A percentile compares a stretch with the other conserved stretches of the same genome.
Conservation (phyloP, 2,329 filamentous ascomycete genomes). For the Lachnum nothofagi region DNA sequence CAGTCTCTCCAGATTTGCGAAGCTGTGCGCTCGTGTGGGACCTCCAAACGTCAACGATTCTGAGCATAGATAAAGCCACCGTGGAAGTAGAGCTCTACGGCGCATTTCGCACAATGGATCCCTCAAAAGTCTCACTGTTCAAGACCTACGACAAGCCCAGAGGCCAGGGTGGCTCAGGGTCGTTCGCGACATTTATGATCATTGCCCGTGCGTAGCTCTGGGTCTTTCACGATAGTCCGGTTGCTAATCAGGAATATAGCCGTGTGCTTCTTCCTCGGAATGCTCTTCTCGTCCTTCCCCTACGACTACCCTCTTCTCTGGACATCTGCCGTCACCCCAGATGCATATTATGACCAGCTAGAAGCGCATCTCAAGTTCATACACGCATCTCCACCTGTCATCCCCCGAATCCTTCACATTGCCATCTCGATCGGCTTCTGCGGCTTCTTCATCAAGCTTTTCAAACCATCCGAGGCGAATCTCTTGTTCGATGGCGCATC, state of each 20-base stretch:
- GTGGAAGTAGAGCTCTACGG: background rate
- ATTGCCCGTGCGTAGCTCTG: slow-evolving; percentile 69
- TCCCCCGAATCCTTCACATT: slow-evolving; percentile 90
- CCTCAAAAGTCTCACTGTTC: slow-evolving; percentile 30
- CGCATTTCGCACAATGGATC: slow-evolving; percentile 25
- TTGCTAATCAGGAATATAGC: slow-evolving; percentile 43
- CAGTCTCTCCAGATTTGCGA: too few species aligned
- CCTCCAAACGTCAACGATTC: too few species aligned
- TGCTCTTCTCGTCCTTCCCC: slow-evolving; percentile 92
- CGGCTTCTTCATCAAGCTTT: slow-evolving; percentile 90
- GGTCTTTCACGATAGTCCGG: slow-evolving; percentile 10
- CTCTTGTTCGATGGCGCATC: slow-evolving; percentile 83
- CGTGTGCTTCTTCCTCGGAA: slow-evolving; percentile 95
- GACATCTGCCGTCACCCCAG: slow-evolving; percentile 59
- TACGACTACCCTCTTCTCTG: slow-evolving; percentile 92
- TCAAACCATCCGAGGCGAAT: slow-evolving; percentile 88
- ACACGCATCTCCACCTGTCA: slow-evolving; percentile 84
- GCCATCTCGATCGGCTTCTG: slow-evolving; percentile 80
- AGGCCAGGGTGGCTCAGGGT: slow-evolving; percentile 45
- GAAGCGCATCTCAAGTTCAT: slow-evolving; percentile 88
- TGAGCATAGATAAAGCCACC: slow-evolving; percentile 12
- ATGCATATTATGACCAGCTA: slow-evolving; percentile 73
- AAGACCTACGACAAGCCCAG: slow-evolving; percentile 33
- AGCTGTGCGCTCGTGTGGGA: too few species aligned
- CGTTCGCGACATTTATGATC: slow-evolving; percentile 95